Percentiles rank a stretch among this genome's conserved stretches.
These are phyloP conservation scores for Pueraria montana DNA, from an alignment of 306 rosid species.

Conservation along the genomic window DNA sequence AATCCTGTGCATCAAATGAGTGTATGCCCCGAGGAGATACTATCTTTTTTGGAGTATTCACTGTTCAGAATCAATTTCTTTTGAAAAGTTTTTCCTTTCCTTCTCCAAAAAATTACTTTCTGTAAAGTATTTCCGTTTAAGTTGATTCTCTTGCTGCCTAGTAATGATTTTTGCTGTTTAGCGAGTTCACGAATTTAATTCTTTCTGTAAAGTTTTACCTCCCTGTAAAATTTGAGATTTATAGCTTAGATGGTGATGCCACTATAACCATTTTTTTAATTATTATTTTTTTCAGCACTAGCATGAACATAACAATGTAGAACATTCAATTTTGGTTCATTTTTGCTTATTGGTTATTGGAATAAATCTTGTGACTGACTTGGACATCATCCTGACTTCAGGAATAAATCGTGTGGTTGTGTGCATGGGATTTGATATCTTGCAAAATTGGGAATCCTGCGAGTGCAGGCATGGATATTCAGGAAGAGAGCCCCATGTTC, in stretches of 20 bases:
- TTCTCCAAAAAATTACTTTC: background rate
- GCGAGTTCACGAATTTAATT: background rate
- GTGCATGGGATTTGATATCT: slow-evolving; percentile 52
- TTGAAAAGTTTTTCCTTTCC: slow-evolving; percentile 8
- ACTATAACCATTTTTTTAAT: background rate
- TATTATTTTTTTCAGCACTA: background rate
- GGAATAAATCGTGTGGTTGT: slow-evolving; percentile 38
- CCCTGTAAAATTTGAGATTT: slow-evolving; percentile 32
- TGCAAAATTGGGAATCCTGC: slow-evolving; percentile 40
- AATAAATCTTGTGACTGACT: slow-evolving; percentile 46
- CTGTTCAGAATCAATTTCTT: slow-evolving; percentile 32
- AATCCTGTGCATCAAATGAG: slow-evolving; percentile 9
- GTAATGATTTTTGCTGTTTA: background rate
- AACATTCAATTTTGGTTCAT: slow-evolving; percentile 28
- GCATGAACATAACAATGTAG: background rate
- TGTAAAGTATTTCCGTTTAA: background rate
- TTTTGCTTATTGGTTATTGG: slow-evolving; percentile 20
- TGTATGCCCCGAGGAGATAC: slow-evolving; percentile 39
- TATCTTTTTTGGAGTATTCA: background rate
- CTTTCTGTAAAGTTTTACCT: background rate
- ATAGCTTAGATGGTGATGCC: background rate
- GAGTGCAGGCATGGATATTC: slow-evolving; percentile 65
- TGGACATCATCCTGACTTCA: slow-evolving; percentile 47
- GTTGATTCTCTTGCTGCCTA: slow-evolving; percentile 17
- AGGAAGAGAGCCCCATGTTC: slow-evolving; percentile 75